Conservation (phyloP, 2,329 filamentous ascomycete genomes). For the Simplicillium sp. region DNA sequence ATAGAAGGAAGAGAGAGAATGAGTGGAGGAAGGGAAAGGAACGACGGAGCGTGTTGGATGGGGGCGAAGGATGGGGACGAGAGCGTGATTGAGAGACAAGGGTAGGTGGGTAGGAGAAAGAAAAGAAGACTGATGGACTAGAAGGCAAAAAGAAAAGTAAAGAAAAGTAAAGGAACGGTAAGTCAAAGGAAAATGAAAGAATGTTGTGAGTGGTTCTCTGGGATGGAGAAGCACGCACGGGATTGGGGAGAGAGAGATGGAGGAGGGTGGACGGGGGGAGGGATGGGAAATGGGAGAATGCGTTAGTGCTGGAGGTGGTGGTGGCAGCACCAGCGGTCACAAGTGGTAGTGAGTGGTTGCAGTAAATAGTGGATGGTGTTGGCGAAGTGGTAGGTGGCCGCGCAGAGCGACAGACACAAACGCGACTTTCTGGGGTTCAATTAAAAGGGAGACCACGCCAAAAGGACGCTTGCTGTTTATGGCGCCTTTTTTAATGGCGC, state of each 20-base stretch:
- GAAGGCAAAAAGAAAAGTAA: not conserved
- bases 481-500: too few species aligned
- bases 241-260: slow-evolving; percentile 3
- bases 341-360: too few species aligned
- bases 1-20: not conserved
- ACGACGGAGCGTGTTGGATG: not conserved
- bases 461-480: not conserved
- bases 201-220: too few species aligned
- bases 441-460: slow-evolving; percentile 2
- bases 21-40: not conserved
- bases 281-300: too few species aligned
- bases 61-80: not conserved
- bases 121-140: not conserved
- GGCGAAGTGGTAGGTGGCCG: slow-evolving; percentile 2
- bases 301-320: slow-evolving; percentile 1
- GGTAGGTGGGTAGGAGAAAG: not conserved
- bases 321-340: too few species aligned
- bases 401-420: not conserved
- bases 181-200: slow-evolving; percentile 5
- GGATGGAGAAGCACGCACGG: not conserved
- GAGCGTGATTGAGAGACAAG: too few species aligned
- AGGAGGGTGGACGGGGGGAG: slow-evolving; percentile 4
- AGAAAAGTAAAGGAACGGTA: slow-evolving; percentile 1
- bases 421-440: not conserved
- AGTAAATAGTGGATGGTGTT: too few species aligned